Evolutionary conservation across 2,329 filamentous ascomycete genomes (phyloP).

Genomic region (Colletotrichum sp.): DNA sequence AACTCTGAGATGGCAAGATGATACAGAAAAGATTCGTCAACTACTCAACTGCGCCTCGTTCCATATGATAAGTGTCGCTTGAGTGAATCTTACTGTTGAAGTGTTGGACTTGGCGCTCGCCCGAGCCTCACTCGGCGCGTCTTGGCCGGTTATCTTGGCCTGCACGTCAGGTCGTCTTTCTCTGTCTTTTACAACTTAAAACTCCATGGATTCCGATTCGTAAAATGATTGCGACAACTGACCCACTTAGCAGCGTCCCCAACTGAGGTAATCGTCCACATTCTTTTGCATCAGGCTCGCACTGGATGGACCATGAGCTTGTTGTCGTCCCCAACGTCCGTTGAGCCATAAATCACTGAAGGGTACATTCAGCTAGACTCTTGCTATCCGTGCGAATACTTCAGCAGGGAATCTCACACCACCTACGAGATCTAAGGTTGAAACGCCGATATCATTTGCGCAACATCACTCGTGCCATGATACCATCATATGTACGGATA

Average conservation of each 20-base stretch:
- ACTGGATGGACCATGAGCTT: not conserved
- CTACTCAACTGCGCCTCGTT: not conserved
- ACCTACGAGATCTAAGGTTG: fast-evolving
- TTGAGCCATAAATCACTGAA: fast-evolving
- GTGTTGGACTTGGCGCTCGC: not conserved
- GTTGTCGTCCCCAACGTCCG: not conserved
- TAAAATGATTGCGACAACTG: not conserved
- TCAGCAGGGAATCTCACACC: not conserved
- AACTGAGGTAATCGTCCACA: not conserved
- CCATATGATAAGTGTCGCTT: not conserved
- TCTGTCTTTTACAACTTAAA: not conserved
- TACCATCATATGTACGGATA: not conserved
- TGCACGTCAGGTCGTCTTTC: not conserved
- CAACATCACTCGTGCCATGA: not conserved
- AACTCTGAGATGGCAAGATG: not conserved
- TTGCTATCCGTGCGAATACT: not conserved
- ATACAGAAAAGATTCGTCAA: not conserved
- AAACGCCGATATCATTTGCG: not conserved
- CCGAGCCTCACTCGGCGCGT: not conserved
- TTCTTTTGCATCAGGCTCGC: not conserved
- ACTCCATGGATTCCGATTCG: not conserved
- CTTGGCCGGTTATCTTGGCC: not conserved
- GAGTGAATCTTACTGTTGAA: not conserved
- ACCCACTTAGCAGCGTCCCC: not conserved
- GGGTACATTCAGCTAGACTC: fast-evolving